Evolutionary conservation across 345 rosid species (phyloP).

Genomic region (Lagerstroemia speciosa): DNA sequence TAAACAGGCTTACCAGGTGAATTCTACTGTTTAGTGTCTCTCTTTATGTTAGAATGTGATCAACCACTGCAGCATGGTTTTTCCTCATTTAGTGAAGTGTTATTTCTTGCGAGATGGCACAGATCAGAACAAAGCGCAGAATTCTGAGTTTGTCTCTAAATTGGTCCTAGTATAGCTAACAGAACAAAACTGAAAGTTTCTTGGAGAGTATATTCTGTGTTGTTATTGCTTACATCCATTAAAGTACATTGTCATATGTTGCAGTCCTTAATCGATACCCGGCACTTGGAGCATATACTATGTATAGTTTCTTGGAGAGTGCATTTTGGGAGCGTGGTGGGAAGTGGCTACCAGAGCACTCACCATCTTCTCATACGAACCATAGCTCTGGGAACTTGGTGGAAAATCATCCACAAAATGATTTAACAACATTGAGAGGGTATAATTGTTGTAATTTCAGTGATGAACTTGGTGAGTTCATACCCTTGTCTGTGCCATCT

Average conservation of each 20-base stretch:
- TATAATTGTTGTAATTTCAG: slow-evolving; percentile 1
- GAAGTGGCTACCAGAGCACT: not conserved
- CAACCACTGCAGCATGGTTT: not conserved
- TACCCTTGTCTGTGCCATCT: slow-evolving; percentile 13
- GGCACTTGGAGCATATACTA: too few relatives aligned
- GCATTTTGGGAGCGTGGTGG: too few relatives aligned
- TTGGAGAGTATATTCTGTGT: too few relatives aligned
- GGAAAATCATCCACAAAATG: not conserved
- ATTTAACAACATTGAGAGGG: not conserved
- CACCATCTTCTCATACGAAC: slow-evolving; percentile 7
- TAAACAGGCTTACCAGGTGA: not conserved
- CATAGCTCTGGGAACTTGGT: slow-evolving; percentile 3
- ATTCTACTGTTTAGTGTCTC: not conserved
- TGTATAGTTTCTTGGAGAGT: too few relatives aligned
- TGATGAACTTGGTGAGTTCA: slow-evolving; percentile 18
- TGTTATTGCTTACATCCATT: too few relatives aligned
- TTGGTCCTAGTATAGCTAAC: not conserved
- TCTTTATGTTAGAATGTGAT: not conserved
- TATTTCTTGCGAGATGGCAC: not conserved
- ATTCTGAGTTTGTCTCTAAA: not conserved
- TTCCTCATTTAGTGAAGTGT: not conserved
- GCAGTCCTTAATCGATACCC: too few relatives aligned
- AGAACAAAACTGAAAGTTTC: too few relatives aligned
- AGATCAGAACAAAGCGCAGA: not conserved
- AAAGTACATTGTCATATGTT: too few relatives aligned